Evolutionary conservation across 305 asterid genomes (phyloP), one percentile per base, ranked within the genome.

Genomic region (Ruellia speciosa): DNA sequence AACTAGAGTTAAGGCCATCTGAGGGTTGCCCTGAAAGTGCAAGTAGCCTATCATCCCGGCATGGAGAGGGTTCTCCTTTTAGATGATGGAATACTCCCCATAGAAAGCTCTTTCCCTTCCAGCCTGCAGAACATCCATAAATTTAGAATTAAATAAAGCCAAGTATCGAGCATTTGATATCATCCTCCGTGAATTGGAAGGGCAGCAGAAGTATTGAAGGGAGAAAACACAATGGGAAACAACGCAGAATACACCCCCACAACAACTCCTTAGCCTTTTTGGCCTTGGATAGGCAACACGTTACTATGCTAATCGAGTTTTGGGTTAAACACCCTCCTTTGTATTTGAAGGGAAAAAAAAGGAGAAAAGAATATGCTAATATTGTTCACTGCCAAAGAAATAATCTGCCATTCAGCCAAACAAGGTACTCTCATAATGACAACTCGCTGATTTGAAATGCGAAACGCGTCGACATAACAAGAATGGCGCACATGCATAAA

Each of bases 21-120:
- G 43, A 28, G 34, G 37, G 43, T 45, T 18, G 18, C 11, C 24
- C 31, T 7, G 18, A 20, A 5, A 9, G 4, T 16, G 0, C 18
- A 19, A 19, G 46, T 49, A 13, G 14, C 15, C 11, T n/a, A 58
- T 19, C 34, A 14, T 51, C 56, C 24, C 17, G 49, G 66, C 53
- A n/a, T 19, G 56, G 19, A 9, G 14, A 14, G 24, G 46, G 39
- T 43, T 39, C 48, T 55, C 19, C 61, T 66, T 73, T 72, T 54
- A 56, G 62, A 9, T 19, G 69, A 56, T 50, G 79, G 60, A 79
- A 83, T 18, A 86, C 65, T 18, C 89, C 95, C 90, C 93, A 86
- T 0, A 83, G 68, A 70, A 70, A 86, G 73, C 60, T 15, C 52
- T 72, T 68, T 41, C 85, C 83, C 0, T 72, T 47, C 83, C 70